Evolutionary conservation across 2,329 filamentous ascomycete species (phyloP), one percentile per base, ranked within the genome.

Genomic region (Exophiala bonariae): DNA sequence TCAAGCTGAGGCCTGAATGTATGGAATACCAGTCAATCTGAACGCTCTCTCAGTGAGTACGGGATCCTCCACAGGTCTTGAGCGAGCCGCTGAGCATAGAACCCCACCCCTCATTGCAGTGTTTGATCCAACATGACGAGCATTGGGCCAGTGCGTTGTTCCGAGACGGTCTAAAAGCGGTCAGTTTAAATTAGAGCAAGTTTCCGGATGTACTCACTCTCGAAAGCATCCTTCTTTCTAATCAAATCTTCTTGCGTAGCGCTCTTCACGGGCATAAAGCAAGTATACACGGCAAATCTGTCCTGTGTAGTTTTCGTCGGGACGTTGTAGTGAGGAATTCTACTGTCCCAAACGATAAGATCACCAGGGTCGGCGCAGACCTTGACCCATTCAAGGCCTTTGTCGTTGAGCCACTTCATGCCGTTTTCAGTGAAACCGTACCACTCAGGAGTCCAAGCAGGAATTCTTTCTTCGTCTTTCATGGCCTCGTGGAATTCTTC

Each of bases 301-400:
- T 63, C 63, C 17, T 50, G 41, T 2, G 42, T 48, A 1, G 61
- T 61, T 13, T 58, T 61, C 0, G 69, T 64, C 1, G 65, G 61
- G 2, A 71, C 58, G 18, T 72, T 72, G 37, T 66, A 72, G 50
- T 73, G 70, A 34, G 66, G 58, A 2, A 61, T 64, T 3, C 66
- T 62, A 28, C 58, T 62, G 50, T 72, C 69, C 68, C 69, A 74
- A 7, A 74, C 61, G 3, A 74, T 58, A 26, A 74, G 55, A 17
- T 74, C 71, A 13, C 71, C 71, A 0, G 71, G 72, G 9, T 70
- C 69, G 26, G 69, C 70, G 43, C 64, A 61, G 6, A 73, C 61
- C 56, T 73, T 70, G 28, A 59, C 47, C 47, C 61, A 63, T 33
- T 60, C 41, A 17, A 59, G 48, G 17, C 64, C 66, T 22, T 56